Conservation (phyloP, 495 filamentous ascomycete genomes). For the Usnea hakonensis region DNA sequence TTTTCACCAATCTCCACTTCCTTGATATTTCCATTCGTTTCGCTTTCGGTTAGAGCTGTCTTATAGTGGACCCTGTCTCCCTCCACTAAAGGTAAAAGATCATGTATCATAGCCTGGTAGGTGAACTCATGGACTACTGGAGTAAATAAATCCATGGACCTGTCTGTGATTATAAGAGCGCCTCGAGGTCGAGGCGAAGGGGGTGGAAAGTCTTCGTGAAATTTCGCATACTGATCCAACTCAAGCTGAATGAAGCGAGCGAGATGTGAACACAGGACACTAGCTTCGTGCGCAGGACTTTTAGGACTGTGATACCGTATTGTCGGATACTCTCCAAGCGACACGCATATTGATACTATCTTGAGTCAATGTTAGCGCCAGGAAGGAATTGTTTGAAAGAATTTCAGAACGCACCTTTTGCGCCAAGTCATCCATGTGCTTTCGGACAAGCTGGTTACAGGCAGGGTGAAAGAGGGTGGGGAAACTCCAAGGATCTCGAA, state of each 20-base stretch:
- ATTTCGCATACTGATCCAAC: slow-evolving; percentile 76
- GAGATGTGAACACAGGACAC: slow-evolving; percentile 75
- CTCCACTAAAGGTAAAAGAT: slow-evolving; percentile 80
- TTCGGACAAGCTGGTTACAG: slow-evolving; percentile 73
- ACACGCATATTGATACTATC: slow-evolving; percentile 77
- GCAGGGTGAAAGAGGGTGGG: slow-evolving; percentile 83
- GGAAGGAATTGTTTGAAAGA: background rate
- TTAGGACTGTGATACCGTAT: slow-evolving; percentile 81
- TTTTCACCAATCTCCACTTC: slow-evolving; percentile 85
- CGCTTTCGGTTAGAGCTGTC: slow-evolving; percentile 65
- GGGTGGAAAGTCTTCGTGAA: slow-evolving; percentile 75
- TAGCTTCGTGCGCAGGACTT: slow-evolving; percentile 72
- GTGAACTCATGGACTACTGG: slow-evolving; percentile 94
- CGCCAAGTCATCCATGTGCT: slow-evolving; percentile 73
- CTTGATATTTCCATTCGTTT: slow-evolving; percentile 60
- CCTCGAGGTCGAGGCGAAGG: slow-evolving; percentile 68
- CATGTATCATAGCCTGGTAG: slow-evolving; percentile 96
- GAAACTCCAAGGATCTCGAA: slow-evolving; percentile 91
- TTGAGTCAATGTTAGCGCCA: slow-evolving; percentile 33
- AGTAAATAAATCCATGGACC: slow-evolving; percentile 82
- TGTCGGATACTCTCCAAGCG: slow-evolving; percentile 78
- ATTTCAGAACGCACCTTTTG: slow-evolving; percentile 60
- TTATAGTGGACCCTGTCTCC: slow-evolving; percentile 81
- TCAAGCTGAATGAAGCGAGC: slow-evolving; percentile 90
- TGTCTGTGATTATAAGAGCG: slow-evolving; percentile 77